These are phyloP conservation scores for Annulohypoxylon nitens DNA, from an alignment of 495 filamentous ascomycete genomes.

Conservation along the genomic window DNA sequence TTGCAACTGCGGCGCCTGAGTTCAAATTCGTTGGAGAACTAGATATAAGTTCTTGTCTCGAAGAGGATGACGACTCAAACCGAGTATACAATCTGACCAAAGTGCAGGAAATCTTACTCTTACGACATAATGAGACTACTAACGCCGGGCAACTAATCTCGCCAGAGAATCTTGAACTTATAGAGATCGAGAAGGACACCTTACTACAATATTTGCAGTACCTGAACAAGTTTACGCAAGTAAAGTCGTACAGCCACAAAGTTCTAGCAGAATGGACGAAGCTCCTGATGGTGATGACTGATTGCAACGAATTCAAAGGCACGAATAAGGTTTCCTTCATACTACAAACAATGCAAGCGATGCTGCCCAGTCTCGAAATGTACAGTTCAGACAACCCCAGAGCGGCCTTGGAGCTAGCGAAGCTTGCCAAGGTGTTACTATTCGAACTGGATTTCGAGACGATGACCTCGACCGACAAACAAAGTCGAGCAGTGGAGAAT, in stretches of 20 bases:
- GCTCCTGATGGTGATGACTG: constrained; percentile 81
- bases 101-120: constrained; percentile 72
- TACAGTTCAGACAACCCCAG: constrained; percentile 72
- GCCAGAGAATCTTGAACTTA: constrained; percentile 67
- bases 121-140: constrained; percentile 69
- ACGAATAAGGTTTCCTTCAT: constrained; percentile 78
- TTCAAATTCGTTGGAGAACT: constrained; percentile 70
- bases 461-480: constrained; percentile 53
- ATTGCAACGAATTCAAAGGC: constrained; percentile 78
- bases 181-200: constrained; percentile 69
- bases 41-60: constrained; percentile 70
- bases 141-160: constrained; percentile 63
- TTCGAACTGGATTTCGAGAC: constrained; percentile 74
- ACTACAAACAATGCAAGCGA: constrained; percentile 83
- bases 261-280: constrained; percentile 85
- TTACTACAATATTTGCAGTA: constrained; percentile 69
- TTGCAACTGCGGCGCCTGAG: constrained; percentile 61
- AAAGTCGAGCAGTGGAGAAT: constrained; percentile 70
- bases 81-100: constrained; percentile 70
- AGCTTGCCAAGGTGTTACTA: constrained; percentile 80
- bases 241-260: constrained; percentile 69
- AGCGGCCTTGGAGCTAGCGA: constrained; percentile 79
- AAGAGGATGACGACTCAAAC: constrained; percentile 61
- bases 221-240: constrained; percentile 73
- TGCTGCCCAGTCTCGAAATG: constrained; percentile 85